Evolutionary conservation across 257 asterid genomes (phyloP), one percentile per base, ranked within the genome.

Genomic region (Solanum bulbocastanum): DNA sequence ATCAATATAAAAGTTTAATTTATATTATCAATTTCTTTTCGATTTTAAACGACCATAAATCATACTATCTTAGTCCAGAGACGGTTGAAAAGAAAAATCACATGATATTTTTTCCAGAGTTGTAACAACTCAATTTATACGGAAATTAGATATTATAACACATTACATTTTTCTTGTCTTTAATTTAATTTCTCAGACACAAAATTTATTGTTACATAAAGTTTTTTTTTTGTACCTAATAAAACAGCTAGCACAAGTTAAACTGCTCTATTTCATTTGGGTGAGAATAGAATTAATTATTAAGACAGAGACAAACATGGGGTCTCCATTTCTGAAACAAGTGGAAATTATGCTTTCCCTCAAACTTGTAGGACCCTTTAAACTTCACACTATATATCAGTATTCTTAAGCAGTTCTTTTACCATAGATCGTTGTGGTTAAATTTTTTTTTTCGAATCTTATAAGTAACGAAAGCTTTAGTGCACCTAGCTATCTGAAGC

Each of bases 401-500:
- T 58, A 58, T 58, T 20, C 66, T 20, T 20, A 56, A 18, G 25
- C 25, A 20, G 20, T 58, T 58, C 5, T 56, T 4, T 25, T 58
- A 58, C 66, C 20, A 20, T 58, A 58, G 1, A 58, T 0, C 12
- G 0, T 56, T 20, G 3, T 18, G 0, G 1, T 56, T 8, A 3
- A 0, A 56, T 3, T n/a, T n/a, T 3, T 0, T 58, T 56, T 20
- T 58, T 0, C 1, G 5, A 58, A 58, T 6, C 2, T 0, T 20
- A 58, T 58, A 58, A 10, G 3, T 56, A 6, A 6, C n/a, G 10
- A 18, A 18, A 56, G 5, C 1, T 58, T 58, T 56, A 56, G 2
- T 20, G 65, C n/a, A 56, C 0, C 0, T 1, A 20, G 5, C 20
- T 56, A 20, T 0, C 0, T 20, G 1, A 8, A 58, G 25, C 12